These are phyloP conservation scores for Aspergillus ochraceus DNA, from an alignment of 2,329 filamentous ascomycete species.

Conservation along the genomic window DNA sequence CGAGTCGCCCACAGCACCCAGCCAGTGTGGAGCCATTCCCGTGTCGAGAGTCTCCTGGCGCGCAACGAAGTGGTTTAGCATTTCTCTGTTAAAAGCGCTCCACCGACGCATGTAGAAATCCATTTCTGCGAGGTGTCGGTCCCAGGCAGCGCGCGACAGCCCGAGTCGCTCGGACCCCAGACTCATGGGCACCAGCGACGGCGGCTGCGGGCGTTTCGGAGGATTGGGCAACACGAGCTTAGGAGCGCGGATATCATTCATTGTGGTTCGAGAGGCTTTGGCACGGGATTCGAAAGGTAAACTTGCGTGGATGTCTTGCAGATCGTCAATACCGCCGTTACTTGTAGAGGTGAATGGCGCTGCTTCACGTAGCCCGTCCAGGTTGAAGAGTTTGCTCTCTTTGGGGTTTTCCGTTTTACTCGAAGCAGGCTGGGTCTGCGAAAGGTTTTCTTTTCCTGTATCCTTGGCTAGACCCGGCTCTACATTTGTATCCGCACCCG, in stretches of 20 bases:
- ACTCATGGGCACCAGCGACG: conserved; percentile 20
- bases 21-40: conserved; percentile 50
- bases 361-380: conserved; percentile 52
- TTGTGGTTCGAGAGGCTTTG: conserved; percentile 42
- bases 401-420: conserved; percentile 11
- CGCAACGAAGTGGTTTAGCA: conserved; percentile 57
- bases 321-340: conserved; percentile 51
- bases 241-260: conserved; percentile 36
- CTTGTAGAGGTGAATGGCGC: conserved; percentile 51
- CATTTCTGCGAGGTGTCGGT: conserved; percentile 55
- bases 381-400: conserved; percentile 37
- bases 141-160: conserved; percentile 50
- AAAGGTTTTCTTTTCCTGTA: conserved; percentile 13
- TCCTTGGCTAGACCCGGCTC: conserved; percentile 7
- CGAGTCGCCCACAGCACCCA: conserved; percentile 54
- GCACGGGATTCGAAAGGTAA: conserved; percentile 61
- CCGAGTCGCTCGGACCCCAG: conserved; percentile 33
- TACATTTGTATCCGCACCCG: background rate
- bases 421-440: conserved; percentile 9
- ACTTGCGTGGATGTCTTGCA: conserved; percentile 54
- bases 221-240: conserved; percentile 51
- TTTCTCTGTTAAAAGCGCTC: conserved; percentile 54
- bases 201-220: conserved; percentile 50
- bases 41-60: conserved; percentile 51
- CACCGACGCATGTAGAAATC: conserved; percentile 57